phyloP scores from a whole-genome alignment of 1,139 yeast genomes.

The Zygoascus sp. region DNA sequence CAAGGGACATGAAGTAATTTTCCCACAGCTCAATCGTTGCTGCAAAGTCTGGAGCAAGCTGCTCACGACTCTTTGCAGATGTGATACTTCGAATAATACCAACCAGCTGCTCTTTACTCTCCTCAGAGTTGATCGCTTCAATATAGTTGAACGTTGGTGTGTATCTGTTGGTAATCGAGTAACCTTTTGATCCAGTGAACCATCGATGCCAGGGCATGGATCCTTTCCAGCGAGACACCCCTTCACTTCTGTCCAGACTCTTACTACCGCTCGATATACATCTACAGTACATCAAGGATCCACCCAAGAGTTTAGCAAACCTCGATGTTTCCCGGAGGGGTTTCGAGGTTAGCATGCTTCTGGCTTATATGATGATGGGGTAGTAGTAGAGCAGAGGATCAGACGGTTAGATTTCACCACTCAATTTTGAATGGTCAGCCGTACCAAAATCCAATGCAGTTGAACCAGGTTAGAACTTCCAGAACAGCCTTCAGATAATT shows the following conservation, averaged over 20 bases:
- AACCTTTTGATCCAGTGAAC: constrained; percentile 13
- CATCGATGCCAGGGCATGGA: constrained; percentile 17
- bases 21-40: neutral
- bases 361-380: no score
- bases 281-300: neutral
- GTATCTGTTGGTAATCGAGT: constrained; percentile 8
- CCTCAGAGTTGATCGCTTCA: constrained; percentile 1
- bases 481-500: no score
- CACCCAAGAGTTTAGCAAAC: neutral
- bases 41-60: neutral
- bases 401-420: no score
- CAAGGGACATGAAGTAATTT: neutral
- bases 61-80: neutral
- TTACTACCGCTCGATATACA: neutral
- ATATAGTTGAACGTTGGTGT: constrained; percentile 9
- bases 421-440: no score
- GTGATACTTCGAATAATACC: neutral
- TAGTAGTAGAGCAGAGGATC: no score
- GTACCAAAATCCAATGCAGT: no score
- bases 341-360: neutral
- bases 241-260: neutral
- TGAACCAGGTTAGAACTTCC: no score
- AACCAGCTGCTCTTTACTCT: neutral
- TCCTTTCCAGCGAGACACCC: constrained; percentile 3
- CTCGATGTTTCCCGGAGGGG: neutral